Base-by-base conservation (phyloP, 1,284 basidiomycete species). In the Megacollybia platyphylla region DNA sequence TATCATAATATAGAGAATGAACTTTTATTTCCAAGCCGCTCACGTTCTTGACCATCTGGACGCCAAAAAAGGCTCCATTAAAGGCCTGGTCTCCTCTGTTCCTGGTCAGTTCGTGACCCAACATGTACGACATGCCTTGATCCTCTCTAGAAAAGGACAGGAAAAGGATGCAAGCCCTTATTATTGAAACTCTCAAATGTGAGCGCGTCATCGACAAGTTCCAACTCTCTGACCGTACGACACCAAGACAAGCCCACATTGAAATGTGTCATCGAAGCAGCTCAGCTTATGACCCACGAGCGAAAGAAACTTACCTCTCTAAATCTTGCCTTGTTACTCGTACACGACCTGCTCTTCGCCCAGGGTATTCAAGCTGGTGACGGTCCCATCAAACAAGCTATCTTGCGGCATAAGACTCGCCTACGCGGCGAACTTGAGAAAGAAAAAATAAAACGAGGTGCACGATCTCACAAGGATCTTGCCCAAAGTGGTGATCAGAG, bases 111-210 rank as follows among this genome's bases (percentile, higher is more conserved):
- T 15, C 11, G 7, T 15, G 15, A 11, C 31, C 11, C 15, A 34
- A 15, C 31, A 11, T 11, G 31, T 7, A 3, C 31, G 4, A 15
- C 31, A 34, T 11, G 31, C 31, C 10, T 34, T 34, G 1, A 24
- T 15, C 10, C 15, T 34, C 31, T 11, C 15, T 34, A 34, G 74
- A 80, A 54, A 85, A 81, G 55, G 76, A 80, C 52, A 74, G 87
- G 55, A 90, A 87, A 59, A 71, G 85, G 44, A 81, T 75, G 1
- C 71, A 79, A 36, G 82, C 81, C 41, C 73, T 92, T 28, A 76
- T 93, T 29, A 91, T 94, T 42, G 87, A 93, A 64, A 92, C 89
- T 1, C 64, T 96, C 38, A 93, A 93, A 71, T 93, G 91, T 93
- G 61, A 66, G 83, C 54, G 39, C 34, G 43, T 48, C 32, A 27